Base-by-base conservation (phyloP, 306 rosid species). In the Vigna reflexopilosa region DNA sequence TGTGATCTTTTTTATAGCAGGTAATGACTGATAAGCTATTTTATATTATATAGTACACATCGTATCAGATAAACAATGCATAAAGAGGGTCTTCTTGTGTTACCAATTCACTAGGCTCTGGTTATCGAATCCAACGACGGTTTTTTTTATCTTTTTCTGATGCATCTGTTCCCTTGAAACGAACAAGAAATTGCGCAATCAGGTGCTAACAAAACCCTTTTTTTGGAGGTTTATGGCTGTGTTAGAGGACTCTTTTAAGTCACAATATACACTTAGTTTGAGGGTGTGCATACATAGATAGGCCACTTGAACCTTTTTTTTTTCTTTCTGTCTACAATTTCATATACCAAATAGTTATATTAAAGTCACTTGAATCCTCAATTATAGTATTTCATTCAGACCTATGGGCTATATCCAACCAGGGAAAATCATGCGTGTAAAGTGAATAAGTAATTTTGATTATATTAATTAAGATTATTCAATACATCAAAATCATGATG, bases 81-180 rank as follows among this genome's bases (percentile, higher is more conserved):
- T 4, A 56, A 56, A 72, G 32, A 67, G 26, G 72, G 34, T 1
- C 66, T 49, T 56, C 44, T 72, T 77, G 48, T 54, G 26, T 47
- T 63, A 71, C 36, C 36, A 70, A 19, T 16, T 38, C 54, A 57
- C 73, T 17, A 55, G 40, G 76, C 9, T 78, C 57, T n/a, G 76
- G 73, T 4, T 79, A 77, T 83, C 56, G 83, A 75, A 76, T 73
- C 67, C 72, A 82, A 85, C 68, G 83, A 81, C 63, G 79, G 52
- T 72, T 77, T 34, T 64, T 64, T 77, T 83, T 56, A 66, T 86
- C 59, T 75, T 57, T 81, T 64, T 65, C 73, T 50, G 32, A 44
- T 83, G 63, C 24, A 30, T 48, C 55, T 73, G 83, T 81, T 58
- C 83, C 76, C 75, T 85, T 80, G 80, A 81, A 81, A 75, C 85